Evolutionary conservation across 352 stramenopile genomes (phyloP), one percentile per base, ranked within the genome.

Genomic region (Pythium sukuiense): DNA sequence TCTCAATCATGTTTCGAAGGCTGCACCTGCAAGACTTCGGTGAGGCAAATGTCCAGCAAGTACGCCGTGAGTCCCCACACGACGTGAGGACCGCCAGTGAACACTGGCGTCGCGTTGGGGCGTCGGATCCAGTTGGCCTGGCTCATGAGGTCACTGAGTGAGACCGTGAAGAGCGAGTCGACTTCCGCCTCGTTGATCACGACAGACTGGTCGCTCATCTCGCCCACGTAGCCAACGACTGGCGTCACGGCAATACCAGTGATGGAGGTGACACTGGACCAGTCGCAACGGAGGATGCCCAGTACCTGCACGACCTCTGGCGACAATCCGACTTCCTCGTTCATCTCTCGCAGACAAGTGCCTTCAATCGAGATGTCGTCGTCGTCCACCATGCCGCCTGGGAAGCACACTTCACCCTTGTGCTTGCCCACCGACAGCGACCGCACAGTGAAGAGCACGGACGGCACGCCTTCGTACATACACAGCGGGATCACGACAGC

Each of bases 61-160:
- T 99, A 99, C 6, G 92, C 97, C 18, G 97, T 99, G 41, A 99
- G 81, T 0, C 97, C 97, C 96, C 96, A 99, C 70, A 99, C 97
- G 1, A 97, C 83, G 72, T 99, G 93, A 11, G 95, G 95, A 9
- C 93, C 95, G 46, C 93, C 96, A 8, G 88, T 96, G 76, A 99
- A 99, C 29, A 99, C 95, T 2, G 88, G 88, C 43, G 88, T 92
- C n/a, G 83, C 85, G 63, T 95, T 92, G 32, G 76, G 78, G 32
- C 81, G 79, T 18, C 84, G 80, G 63, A 92, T 77, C 88, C 88
- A 96, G 58, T 93, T 89, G 35, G 88, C 76, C 41, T 85, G 66
- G 55, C 98, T 85, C 65, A 97, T 75, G 20, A 99, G 80, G 49
- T 85, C 85, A 8, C 76, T 65, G 11, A 99, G 69, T 29, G 96